A percentile compares a stretch with the other conserved stretches of the same genome.
These are phyloP conservation scores for Strobilomyces dryophilus DNA, from an alignment of 768 basidiomycete species.

Conservation along the genomic window DNA sequence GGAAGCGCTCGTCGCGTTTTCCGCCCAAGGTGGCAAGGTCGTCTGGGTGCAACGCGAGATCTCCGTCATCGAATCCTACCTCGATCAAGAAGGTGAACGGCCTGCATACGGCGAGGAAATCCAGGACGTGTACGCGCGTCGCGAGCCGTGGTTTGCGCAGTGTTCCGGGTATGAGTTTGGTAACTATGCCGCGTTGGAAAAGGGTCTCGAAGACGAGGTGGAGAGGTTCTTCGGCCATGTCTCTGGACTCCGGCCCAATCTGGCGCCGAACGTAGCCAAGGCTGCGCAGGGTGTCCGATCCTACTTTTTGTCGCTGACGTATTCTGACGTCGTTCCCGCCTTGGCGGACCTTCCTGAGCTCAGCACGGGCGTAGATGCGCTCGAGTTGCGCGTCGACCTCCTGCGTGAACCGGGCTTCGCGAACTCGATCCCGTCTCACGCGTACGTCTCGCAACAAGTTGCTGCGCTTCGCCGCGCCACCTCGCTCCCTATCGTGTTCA, in stretches of 20 bases:
- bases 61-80: conserved; percentile 76
- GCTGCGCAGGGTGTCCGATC: conserved; percentile 53
- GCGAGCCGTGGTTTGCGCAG: conserved; percentile 83
- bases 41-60: conserved; percentile 81
- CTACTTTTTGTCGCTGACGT: conserved; percentile 91
- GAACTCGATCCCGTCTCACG: conserved; percentile 55
- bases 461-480: conserved; percentile 72
- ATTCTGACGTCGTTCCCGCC: conserved; percentile 77
- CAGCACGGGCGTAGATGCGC: conserved; percentile 79
- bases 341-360: conserved; percentile 68
- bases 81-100: conserved; percentile 68
- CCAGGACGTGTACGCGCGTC: conserved; percentile 75
- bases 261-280: conserved; percentile 45
- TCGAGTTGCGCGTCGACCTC: conserved; percentile 93
- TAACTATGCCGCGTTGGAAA: conserved; percentile 54
- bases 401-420: conserved; percentile 52
- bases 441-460: conserved; percentile 80
- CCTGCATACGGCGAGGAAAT: conserved; percentile 90
- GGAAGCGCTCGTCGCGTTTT: conserved; percentile 65
- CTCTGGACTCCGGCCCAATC: conserved; percentile 65
- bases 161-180: conserved; percentile 80
- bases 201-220: conserved; percentile 51
- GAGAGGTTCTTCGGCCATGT: conserved; percentile 87
- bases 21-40: conserved; percentile 57
- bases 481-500: conserved; percentile 85